Conservation (phyloP, 2,329 filamentous ascomycete genomes). For the Dothideomycetes sp. region DNA sequence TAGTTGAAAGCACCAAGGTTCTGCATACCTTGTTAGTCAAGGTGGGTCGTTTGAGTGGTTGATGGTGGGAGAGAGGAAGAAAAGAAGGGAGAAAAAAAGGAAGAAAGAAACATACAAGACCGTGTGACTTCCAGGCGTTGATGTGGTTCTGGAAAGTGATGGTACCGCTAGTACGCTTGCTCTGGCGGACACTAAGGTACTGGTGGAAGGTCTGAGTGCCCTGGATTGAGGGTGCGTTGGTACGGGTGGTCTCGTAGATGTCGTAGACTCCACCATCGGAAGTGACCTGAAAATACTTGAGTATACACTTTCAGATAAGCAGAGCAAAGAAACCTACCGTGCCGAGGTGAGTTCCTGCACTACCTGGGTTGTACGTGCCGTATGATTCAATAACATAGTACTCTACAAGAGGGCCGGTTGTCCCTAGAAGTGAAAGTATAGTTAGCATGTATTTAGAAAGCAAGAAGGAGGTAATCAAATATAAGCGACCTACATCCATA, state of each 20-base stretch:
- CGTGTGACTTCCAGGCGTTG: constrained; percentile 42
- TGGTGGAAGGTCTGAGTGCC: constrained; percentile 47
- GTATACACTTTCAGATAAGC: neutral
- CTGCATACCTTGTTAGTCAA: neutral
- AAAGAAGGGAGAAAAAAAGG: neutral
- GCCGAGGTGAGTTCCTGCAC: constrained; percentile 37
- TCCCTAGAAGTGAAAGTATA: too few species aligned
- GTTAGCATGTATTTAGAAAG: too few species aligned
- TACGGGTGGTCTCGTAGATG: constrained; percentile 41
- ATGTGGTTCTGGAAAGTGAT: constrained; percentile 45
- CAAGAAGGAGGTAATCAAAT: too few species aligned
- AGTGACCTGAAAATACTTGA: constrained; percentile 26
- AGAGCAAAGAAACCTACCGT: constrained; percentile 21
- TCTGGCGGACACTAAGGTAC: constrained; percentile 44
- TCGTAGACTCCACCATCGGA: constrained; percentile 46
- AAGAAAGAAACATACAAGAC: constrained; percentile 25
- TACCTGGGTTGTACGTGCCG: constrained; percentile 38
- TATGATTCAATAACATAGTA: constrained; percentile 51
- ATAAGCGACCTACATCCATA: too few species aligned
- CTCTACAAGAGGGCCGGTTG: constrained; percentile 44
- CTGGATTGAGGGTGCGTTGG: constrained; percentile 40
- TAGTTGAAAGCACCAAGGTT: constrained; percentile 43
- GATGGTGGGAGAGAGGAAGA: neutral
- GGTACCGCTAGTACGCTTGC: constrained; percentile 42
- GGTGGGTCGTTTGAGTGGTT: too few species aligned